phyloP scores from a whole-genome alignment of 495 filamentous ascomycete species.

The Aspergillus egyptiacus region DNA sequence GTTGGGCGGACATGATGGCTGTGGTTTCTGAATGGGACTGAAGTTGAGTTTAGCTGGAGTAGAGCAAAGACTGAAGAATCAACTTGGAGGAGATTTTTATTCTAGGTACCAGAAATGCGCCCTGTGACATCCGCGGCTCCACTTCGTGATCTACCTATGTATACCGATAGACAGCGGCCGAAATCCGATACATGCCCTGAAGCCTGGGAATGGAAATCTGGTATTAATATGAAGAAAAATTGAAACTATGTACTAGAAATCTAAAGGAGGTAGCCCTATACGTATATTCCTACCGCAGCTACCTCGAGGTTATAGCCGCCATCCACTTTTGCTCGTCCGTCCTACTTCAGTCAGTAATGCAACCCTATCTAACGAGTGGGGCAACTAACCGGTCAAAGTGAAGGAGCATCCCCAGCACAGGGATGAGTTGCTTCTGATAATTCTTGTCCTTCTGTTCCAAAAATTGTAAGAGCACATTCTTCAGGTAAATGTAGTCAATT shows the following conservation, averaged over 20 bases:
- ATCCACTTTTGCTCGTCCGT: constrained; percentile 88
- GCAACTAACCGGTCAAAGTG: constrained; percentile 77
- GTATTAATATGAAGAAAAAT: constrained; percentile 6
- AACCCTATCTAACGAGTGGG: background rate
- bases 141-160: background rate
- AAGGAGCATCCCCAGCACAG: constrained; percentile 83
- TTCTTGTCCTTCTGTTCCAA: constrained; percentile 91
- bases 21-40: background rate
- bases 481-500: constrained; percentile 82
- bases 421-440: constrained; percentile 82
- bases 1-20: constrained; percentile 31
- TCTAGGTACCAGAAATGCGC: background rate
- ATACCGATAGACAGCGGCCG: background rate
- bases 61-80: background rate
- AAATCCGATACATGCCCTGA: too few species aligned
- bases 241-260: constrained; percentile 1
- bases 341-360: constrained; percentile 34
- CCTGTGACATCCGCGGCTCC: constrained; percentile 6
- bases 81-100: too few species aligned
- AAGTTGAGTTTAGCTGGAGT: background rate
- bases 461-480: constrained; percentile 93
- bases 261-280: background rate
- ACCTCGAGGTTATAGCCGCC: constrained; percentile 60
- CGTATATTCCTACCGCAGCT: background rate
- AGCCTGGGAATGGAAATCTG: background rate